Evolutionary conservation across 2,329 filamentous ascomycete species (phyloP), one percentile per base, ranked within the genome.

Genomic region (Magnaporthiopsis poae): DNA sequence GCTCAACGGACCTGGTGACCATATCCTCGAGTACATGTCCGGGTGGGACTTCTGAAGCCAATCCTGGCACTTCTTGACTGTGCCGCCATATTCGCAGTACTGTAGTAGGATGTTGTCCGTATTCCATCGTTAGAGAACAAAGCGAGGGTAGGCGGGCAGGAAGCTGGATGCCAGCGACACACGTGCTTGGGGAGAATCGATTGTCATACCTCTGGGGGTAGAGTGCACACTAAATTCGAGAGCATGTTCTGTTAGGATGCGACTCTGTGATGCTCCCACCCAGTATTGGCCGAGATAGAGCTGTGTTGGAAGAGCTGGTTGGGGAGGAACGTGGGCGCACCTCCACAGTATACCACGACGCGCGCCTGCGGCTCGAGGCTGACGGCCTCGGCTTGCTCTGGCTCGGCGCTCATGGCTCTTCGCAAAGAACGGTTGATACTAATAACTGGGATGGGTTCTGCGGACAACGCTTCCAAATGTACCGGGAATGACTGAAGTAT

Each of bases 21-120:
- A 97, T 78, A 99, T 85, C 73, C 82, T 82, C 69, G 85, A 78
- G 78, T 96, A 96, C 76, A 97, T 80, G 62, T 84, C 82, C 3
- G 88, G 85, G 72, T 96, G 84, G 70, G 87, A 84, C 70, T 88
- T 86, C 74, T 91, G 81, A 27, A 99, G 87, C 95, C 95, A 99
- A 77, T 98, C 93, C 78, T 94, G 90, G 81, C 95, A 99, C 81
- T 97, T 99, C 80, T 92, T 96, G 31, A 90, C 89, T 59, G 93
- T 98, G 70, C 93, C 94, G 75, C 95, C 95, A 79, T 97, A 98
- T 80, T 99, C 95, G 82, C 95, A 99, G 81, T 97, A 99, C 95
- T 98, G 80, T 60, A 21, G 61, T 29, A 11, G 63, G 39, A 36
- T 31, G 31, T 31, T 31, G 29, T 7, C 68, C 60, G 27, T 59